Percentiles rank a stretch among this genome's conserved stretches.
phyloP scores from a whole-genome alignment of 495 filamentous ascomycete species.

The Lophiotrema nucula region DNA sequence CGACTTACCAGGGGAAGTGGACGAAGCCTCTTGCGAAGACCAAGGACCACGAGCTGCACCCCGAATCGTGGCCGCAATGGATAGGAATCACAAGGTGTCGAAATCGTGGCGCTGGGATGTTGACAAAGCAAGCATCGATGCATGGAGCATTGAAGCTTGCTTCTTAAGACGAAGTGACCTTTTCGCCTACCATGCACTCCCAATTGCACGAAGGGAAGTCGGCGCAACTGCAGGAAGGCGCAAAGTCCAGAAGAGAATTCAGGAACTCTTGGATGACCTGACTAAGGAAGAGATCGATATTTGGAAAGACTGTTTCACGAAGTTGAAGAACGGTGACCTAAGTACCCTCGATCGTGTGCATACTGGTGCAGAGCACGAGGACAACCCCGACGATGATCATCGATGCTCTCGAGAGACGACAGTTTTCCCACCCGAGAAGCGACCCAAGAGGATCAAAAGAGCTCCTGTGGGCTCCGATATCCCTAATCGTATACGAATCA shows the following conservation, averaged over 20 bases:
- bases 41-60: no score
- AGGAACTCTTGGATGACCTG: slow-evolving; percentile 1
- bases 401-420: no score
- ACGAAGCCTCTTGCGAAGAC: no score
- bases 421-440: no score
- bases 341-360: no score
- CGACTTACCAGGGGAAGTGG: no score
- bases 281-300: neutral
- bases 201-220: slow-evolving; percentile 4
- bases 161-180: slow-evolving; percentile 10
- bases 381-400: no score
- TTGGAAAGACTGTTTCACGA: slow-evolving; percentile 8
- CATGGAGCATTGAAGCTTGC: neutral
- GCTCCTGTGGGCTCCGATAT: no score
- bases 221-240: neutral
- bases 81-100: neutral
- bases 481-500: no score
- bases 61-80: neutral
- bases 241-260: neutral
- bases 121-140: neutral
- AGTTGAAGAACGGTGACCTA: slow-evolving; percentile 5
- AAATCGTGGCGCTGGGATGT: slow-evolving; percentile 12
- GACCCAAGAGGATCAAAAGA: no score
- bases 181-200: slow-evolving; percentile 19
- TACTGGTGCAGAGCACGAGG: no score